These are phyloP conservation scores for Serendipita sp. DNA, from an alignment of 768 basidiomycete genomes.

Conservation along the genomic window DNA sequence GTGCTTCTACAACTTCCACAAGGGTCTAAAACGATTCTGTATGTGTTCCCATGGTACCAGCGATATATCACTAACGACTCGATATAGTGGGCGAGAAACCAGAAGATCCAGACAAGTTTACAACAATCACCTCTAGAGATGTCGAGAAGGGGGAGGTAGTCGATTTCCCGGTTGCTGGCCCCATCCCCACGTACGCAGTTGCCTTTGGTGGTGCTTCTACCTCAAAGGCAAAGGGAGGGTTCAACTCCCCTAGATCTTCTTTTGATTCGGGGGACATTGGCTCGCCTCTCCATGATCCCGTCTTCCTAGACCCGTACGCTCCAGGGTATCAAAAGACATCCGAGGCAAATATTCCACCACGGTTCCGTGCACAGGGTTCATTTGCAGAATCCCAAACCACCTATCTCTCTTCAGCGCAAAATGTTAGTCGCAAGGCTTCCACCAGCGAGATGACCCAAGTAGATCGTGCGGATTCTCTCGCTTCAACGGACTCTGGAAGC, in stretches of 20 bases:
- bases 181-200: conserved; percentile 39
- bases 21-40: conserved; percentile 54
- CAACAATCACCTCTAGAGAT: conserved; percentile 1
- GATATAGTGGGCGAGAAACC: background rate
- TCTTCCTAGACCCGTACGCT: conserved; percentile 21
- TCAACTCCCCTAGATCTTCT: conserved; percentile 15
- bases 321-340: conserved; percentile 8
- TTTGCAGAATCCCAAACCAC: background rate
- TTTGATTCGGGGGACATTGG: conserved; percentile 33
- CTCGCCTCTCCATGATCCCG: conserved; percentile 25
- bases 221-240: conserved; percentile 21
- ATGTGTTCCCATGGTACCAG: conserved; percentile 20
- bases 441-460: background rate
- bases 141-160: conserved; percentile 30
- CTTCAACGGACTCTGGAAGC: conserved; percentile 1
- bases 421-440: background rate
- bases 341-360: background rate
- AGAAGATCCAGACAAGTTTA: conserved; percentile 9
- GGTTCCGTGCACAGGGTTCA: background rate
- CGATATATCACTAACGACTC: background rate
- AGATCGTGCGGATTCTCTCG: background rate
- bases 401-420: background rate
- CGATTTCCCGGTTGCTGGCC: conserved; percentile 38
- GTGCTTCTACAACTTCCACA: conserved; percentile 63
- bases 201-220: conserved; percentile 23